Conservation (phyloP, 2,329 filamentous ascomycete species). For the Rhexocercosporidium sp. region DNA sequence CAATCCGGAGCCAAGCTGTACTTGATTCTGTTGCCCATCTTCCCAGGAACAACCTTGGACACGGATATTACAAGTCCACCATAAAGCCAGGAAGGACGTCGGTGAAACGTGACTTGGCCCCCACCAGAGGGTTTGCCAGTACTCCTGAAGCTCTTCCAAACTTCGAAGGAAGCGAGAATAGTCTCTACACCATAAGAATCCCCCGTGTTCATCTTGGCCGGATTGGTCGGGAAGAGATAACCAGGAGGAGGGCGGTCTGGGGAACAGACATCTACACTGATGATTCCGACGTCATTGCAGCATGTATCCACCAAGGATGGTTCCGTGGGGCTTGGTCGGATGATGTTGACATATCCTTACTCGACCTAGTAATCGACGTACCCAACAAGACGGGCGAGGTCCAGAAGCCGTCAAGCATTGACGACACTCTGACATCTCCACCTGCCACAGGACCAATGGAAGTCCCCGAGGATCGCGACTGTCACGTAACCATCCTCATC, state of each 20-base stretch:
- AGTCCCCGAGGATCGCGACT: slow-evolving; percentile 72
- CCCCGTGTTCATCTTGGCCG: slow-evolving; percentile 77
- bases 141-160: slow-evolving; percentile 61
- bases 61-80: slow-evolving; percentile 77
- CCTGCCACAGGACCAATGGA: slow-evolving; percentile 65
- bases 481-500: slow-evolving; percentile 86
- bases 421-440: slow-evolving; percentile 52
- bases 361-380: slow-evolving; percentile 58
- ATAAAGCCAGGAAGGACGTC: slow-evolving; percentile 56
- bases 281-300: slow-evolving; percentile 90
- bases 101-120: slow-evolving; percentile 52
- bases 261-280: slow-evolving; percentile 95
- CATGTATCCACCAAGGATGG: slow-evolving; percentile 92
- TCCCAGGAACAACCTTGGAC: slow-evolving; percentile 82
- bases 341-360: slow-evolving; percentile 72
- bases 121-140: slow-evolving; percentile 35
- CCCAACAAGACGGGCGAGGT: slow-evolving; percentile 18
- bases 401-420: slow-evolving; percentile 39
- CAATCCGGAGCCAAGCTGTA: slow-evolving; percentile 71
- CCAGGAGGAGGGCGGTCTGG: slow-evolving; percentile 81
- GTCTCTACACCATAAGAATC: slow-evolving; percentile 87
- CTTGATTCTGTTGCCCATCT: slow-evolving; percentile 72
- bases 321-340: slow-evolving; percentile 87
- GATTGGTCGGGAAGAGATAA: slow-evolving; percentile 80
- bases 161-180: slow-evolving; percentile 77